Percentiles rank a stretch among this genome's conserved stretches.
Conservation (phyloP, 352 stramenopile genomes). For the Detonula confervacea region DNA sequence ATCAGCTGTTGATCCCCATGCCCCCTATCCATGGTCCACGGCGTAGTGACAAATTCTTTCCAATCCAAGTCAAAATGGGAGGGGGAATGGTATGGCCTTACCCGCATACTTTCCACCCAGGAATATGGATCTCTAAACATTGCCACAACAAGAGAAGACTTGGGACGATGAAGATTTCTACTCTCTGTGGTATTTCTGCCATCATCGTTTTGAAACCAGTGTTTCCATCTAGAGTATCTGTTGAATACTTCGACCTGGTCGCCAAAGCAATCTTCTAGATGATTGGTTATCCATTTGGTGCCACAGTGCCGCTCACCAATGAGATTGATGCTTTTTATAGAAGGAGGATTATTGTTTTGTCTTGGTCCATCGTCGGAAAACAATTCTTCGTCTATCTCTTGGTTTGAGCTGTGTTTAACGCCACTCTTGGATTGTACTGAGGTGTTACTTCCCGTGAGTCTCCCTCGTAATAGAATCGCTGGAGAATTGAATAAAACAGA, state of each 20-base stretch:
- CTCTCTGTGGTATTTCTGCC: background rate
- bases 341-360: background rate
- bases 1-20: conserved; percentile 34
- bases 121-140: conserved; percentile 59
- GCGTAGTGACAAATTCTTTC: conserved; percentile 73
- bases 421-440: background rate
- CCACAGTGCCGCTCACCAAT: conserved; percentile 41
- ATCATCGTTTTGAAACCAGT: conserved; percentile 69
- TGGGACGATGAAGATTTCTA: conserved; percentile 9
- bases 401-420: background rate
- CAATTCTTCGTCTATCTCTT: background rate
- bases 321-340: background rate
- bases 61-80: conserved; percentile 51
- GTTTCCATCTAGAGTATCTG: conserved; percentile 30
- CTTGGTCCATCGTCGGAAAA: background rate
- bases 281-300: conserved; percentile 52
- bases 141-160: conserved; percentile 75
- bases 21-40: conserved; percentile 72
- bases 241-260: conserved; percentile 8
- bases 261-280: conserved; percentile 41
- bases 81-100: conserved; percentile 33
- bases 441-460: background rate
- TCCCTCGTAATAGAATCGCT: background rate
- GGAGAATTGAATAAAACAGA: background rate
- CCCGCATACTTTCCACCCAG: conserved; percentile 55